A percentile compares a stretch with the other conserved stretches of the same genome.
phyloP scores from a whole-genome alignment of 768 basidiomycete species.

The Sistotremastrum niveocremeum region DNA sequence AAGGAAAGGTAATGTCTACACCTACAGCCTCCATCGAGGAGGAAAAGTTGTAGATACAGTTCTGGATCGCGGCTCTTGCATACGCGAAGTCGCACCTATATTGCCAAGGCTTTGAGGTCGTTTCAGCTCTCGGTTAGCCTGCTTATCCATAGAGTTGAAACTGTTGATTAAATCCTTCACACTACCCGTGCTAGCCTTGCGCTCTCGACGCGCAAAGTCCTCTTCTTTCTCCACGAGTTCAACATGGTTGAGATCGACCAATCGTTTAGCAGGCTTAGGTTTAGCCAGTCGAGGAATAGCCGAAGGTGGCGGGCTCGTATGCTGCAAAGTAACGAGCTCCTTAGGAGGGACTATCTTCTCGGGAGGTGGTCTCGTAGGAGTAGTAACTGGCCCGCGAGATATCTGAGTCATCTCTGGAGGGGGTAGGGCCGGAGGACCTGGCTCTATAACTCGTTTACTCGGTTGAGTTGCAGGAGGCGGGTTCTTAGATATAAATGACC shows the following conservation, averaged over 20 bases:
- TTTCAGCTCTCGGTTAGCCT: background rate
- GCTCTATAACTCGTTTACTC: constrained; percentile 13
- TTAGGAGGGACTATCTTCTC: constrained; percentile 40
- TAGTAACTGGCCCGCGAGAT: constrained; percentile 40
- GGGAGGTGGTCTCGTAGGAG: constrained; percentile 39
- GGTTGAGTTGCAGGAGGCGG: constrained; percentile 9
- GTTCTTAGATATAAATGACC: constrained; percentile 5
- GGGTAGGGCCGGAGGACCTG: constrained; percentile 36
- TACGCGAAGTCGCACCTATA: too few species aligned
- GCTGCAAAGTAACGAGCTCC: constrained; percentile 51
- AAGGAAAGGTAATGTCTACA: too few species aligned
- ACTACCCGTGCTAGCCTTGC: constrained; percentile 53
- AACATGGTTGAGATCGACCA: constrained; percentile 42
- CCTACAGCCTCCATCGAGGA: too few species aligned
- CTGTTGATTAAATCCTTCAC: constrained; percentile 58
- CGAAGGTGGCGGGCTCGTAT: constrained; percentile 28
- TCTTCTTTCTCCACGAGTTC: constrained; percentile 13
- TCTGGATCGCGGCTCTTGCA: too few species aligned
- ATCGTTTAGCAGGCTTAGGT: constrained; percentile 23
- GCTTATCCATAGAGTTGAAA: constrained; percentile 38
- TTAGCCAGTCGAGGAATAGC: constrained; percentile 29
- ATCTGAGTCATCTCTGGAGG: constrained; percentile 38
- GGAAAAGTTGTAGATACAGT: too few species aligned
- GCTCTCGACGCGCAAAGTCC: constrained; percentile 17
- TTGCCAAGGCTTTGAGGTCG: background rate